These are phyloP conservation scores for Melocanna baccifera DNA, from an alignment of 176 grass and related monocot genomes.

Conservation along the genomic window DNA sequence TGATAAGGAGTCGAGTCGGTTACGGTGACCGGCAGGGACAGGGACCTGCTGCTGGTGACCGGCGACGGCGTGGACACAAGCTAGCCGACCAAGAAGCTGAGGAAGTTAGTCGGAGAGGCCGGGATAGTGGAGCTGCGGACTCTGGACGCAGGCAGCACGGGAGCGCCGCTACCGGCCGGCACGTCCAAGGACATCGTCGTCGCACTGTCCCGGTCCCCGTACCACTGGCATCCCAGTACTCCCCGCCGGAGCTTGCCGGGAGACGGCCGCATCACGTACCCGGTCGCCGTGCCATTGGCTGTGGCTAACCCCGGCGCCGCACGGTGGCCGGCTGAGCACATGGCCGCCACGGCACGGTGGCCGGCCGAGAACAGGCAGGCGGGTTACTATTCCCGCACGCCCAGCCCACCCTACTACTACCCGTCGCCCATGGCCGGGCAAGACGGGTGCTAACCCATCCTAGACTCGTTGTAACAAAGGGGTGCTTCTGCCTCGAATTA, in stretches of 20 bases:
- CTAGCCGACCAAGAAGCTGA: conserved; percentile 27
- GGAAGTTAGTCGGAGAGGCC: conserved; percentile 38
- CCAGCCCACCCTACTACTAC: conserved; percentile 15
- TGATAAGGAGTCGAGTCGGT: conserved; percentile 43
- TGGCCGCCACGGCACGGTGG: conserved; percentile 1
- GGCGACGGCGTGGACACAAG: conserved; percentile 38
- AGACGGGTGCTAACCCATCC: not conserved
- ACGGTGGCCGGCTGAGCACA: conserved; percentile 17
- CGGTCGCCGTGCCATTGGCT: not conserved
- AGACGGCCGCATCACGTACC: not conserved
- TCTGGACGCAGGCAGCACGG: not conserved
- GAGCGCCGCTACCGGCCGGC: not conserved
- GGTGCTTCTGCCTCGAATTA: not conserved
- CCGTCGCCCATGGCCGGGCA: not conserved
- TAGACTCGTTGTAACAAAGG: not conserved
- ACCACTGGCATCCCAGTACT: not conserved
- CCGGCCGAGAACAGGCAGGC: not conserved
- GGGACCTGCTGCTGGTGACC: conserved; percentile 38
- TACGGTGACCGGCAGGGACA: conserved; percentile 24
- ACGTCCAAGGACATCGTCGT: not conserved
- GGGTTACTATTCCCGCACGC: not conserved
- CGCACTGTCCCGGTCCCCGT: conserved; percentile 1
- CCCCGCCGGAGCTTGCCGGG: not conserved
- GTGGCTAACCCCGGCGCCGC: not conserved
- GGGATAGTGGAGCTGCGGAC: conserved; percentile 42